Evolutionary conservation across 306 rosid species (phyloP), one percentile per base, ranked within the genome.

Genomic region (Begonia loranthoides): DNA sequence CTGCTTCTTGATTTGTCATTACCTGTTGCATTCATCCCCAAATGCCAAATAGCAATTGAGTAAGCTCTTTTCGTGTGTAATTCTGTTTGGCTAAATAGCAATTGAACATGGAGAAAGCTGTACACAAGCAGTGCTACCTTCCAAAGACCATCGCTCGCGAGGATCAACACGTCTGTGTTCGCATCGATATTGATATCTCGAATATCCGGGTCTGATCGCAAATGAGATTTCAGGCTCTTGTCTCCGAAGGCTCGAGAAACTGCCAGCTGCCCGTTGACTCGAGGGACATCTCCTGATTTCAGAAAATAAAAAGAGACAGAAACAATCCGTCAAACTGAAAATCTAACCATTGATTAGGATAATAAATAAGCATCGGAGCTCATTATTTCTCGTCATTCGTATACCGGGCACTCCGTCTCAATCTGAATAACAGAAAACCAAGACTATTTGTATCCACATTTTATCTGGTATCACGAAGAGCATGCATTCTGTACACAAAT

Each of bases 211-310:
- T 89, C 95, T 5, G 95, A 84, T 45, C 93, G 82, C 79, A 84
- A 54, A 65, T 89, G 97, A 41, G 74, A 75, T 76, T 89, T 89
- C 14, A 89, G 93, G 70, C 93, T 89, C 66, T 84, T 89, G 71
- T 89, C 97, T 51, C 95, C 95, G 45, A 89, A 89, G 52, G 97
- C 97, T 15, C 95, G 95, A 54, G 97, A 75, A 69, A 84, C 97
- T 1, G 97, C 97, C 36, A 89, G 75, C 73, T 89, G 93, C 14
- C 97, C 97, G 12, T 89, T 89, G 51, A 89, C 97, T 75, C 95
- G 67, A 51, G 95, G 95, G 34, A 89, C 95, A 40, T 88, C 97
- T 69, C 95, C 95, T 84, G 70, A 53, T 65, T 63, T 43, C 36
- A 28, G 36, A 3, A 7, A 28, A 28, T 28, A 22, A 45, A 45